phyloP scores from a whole-genome alignment of 2,329 filamentous ascomycete genomes.

The Colletotrichum sp. region DNA sequence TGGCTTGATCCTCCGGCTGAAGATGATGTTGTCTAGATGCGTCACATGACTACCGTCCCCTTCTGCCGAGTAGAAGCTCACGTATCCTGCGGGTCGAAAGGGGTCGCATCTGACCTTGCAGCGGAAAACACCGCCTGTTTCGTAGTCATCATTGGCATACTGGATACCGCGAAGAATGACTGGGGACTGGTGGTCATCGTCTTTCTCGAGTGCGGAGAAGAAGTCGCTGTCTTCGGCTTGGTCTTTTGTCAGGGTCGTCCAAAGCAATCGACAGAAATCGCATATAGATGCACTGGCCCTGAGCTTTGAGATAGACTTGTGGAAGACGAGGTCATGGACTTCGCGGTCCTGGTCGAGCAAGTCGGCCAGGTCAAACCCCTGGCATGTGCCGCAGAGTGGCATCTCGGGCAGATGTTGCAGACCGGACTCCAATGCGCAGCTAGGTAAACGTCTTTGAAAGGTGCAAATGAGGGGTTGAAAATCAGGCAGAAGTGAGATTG shows the following conservation, averaged over 20 bases:
- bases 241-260: neutral
- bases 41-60: accelerated
- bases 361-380: neutral
- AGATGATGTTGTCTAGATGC: neutral
- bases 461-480: neutral
- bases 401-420: neutral
- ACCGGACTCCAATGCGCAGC: too few relatives aligned
- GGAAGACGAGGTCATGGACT: neutral
- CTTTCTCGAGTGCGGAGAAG: accelerated
- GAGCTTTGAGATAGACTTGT: neutral
- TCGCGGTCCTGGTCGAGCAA: neutral
- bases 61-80: neutral
- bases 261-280: neutral
- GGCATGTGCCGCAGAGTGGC: neutral
- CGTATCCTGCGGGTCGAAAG: neutral
- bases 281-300: neutral
- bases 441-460: too few relatives aligned
- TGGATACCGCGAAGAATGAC: neutral
- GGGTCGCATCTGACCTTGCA: neutral
- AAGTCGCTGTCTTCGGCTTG: neutral
- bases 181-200: neutral
- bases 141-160: neutral
- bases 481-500: neutral
- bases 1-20: neutral
- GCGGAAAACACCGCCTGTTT: neutral